These are phyloP conservation scores for Trametes versicolor DNA, from an alignment of 1,284 basidiomycete species.

Conservation along the genomic window DNA sequence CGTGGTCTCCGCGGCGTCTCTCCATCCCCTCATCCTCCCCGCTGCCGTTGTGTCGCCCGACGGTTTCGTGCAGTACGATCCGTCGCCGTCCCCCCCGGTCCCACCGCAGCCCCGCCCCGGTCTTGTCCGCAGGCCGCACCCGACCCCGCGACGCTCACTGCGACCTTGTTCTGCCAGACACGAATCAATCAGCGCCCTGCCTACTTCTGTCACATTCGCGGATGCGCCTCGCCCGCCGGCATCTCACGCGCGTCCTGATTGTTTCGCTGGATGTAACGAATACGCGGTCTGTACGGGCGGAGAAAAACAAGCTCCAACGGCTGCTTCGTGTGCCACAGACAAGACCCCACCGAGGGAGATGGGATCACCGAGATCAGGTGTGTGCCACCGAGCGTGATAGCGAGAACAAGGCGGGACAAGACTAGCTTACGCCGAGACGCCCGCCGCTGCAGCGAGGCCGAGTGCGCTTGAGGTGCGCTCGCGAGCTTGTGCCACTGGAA, in stretches of 20 bases:
- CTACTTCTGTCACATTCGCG: slow-evolving; percentile 4
- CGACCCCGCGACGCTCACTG: slow-evolving; percentile 1
- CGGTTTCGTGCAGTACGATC: background rate
- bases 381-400: slow-evolving; percentile 10
- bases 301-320: slow-evolving; percentile 18
- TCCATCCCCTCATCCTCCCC: slow-evolving; percentile 12
- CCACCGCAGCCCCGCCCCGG: background rate
- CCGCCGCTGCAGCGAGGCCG: background rate
- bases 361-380: slow-evolving; percentile 17
- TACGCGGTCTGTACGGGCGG: slow-evolving; percentile 2
- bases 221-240: slow-evolving; percentile 9
- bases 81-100: background rate
- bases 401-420: slow-evolving; percentile 21
- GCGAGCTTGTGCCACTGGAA: slow-evolving; percentile 18
- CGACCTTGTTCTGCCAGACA: slow-evolving; percentile 23
- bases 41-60: background rate
- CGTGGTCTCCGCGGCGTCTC: slow-evolving; percentile 26
- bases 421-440: slow-evolving; percentile 15
- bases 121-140: slow-evolving; percentile 1
- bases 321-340: slow-evolving; percentile 5
- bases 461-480: slow-evolving; percentile 4
- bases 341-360: slow-evolving; percentile 14
- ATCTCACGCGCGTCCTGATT: slow-evolving; percentile 10
- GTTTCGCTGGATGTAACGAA: slow-evolving; percentile 10
- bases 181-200: slow-evolving; percentile 17